These are phyloP conservation scores for Mortierella polycephala DNA, from an alignment of 371 early-diverging fungal species.

Conservation along the genomic window DNA sequence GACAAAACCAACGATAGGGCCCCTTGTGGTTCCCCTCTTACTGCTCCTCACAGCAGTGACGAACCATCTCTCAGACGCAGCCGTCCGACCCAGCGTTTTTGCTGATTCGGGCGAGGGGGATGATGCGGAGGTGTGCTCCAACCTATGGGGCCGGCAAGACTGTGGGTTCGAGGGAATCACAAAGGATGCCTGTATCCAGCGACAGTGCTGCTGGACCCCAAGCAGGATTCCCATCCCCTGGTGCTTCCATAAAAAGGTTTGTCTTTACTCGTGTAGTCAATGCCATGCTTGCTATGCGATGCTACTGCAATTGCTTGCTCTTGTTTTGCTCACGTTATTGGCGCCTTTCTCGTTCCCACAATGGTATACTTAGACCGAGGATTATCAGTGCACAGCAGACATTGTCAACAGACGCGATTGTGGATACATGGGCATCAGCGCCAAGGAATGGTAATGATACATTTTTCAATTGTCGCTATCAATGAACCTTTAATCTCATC, in stretches of 20 bases:
- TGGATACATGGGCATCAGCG: conserved; percentile 41
- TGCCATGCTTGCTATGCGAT: neutral
- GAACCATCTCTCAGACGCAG: no score
- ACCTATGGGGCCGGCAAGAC: conserved; percentile 20
- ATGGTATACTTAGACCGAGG: conserved; percentile 16
- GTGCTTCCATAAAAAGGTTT: conserved; percentile 52
- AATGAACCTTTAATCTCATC: neutral
- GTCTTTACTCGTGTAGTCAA: neutral
- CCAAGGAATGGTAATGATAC: conserved; percentile 25
- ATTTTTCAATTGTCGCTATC: neutral
- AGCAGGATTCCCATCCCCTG: conserved; percentile 37
- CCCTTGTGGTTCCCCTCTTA: neutral
- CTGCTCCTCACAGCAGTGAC: no score
- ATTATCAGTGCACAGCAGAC: conserved; percentile 34
- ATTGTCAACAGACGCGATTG: conserved; percentile 45
- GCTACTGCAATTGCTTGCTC: neutral
- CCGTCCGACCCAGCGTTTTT: neutral
- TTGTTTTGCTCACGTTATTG: neutral
- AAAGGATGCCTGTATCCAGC: conserved; percentile 39
- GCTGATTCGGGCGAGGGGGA: neutral
- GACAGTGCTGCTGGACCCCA: conserved; percentile 51
- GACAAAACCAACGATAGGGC: neutral
- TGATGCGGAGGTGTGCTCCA: conserved; percentile 16
- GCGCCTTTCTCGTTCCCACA: neutral
- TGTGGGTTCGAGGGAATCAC: conserved; percentile 43